Evolutionary conservation across 176 grass and related monocot genomes (phyloP), one percentile per base, ranked within the genome.

Genomic region (Carex scoparia): DNA sequence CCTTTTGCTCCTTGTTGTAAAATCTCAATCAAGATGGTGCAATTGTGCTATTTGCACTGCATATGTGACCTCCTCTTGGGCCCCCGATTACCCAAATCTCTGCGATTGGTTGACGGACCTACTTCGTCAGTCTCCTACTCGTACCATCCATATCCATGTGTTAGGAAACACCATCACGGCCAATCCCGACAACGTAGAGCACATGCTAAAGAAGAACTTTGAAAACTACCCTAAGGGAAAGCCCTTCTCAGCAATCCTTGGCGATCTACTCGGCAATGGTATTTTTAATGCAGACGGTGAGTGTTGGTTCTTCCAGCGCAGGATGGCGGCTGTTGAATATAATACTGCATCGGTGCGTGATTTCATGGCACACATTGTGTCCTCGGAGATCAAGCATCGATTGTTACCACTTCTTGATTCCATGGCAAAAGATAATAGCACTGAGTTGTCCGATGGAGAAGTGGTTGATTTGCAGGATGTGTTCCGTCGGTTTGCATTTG

Each of bases 31-130:
- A 46, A 89, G 94, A 91, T 94, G 88, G 88, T 97, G 94, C 90
- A 85, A 88, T 68, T 97, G 94, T 65, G 2, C 82, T 7, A 89
- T 95, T 6, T 95, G 93, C 87, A 86, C 87, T 68, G 85, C 89
- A 0, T 95, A 92, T 85, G 85, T 97, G 40, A 91, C 92, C 51
- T 87, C 83, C n/a, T 97, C 94, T 42, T 97, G 94, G 94, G 58
- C 89, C 11, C 80, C 44, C 0, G 83, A 98, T 69, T 92, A 91
- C 84, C 88, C 89, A 51, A 94, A 95, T 88, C 89, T 98, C 83
- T 88, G 89, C 68, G 95, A 98, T 83, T 98, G 95, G 95, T 90
- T 89, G 69, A 90, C 95, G 4, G 83, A 98, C 82, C 91, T 98
- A 64, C 95, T 98, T 42, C 88, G 88, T 11, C 63, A 56, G 7